phyloP scores from a whole-genome alignment of 768 basidiomycete species.

The Lactarius akahatsu region DNA sequence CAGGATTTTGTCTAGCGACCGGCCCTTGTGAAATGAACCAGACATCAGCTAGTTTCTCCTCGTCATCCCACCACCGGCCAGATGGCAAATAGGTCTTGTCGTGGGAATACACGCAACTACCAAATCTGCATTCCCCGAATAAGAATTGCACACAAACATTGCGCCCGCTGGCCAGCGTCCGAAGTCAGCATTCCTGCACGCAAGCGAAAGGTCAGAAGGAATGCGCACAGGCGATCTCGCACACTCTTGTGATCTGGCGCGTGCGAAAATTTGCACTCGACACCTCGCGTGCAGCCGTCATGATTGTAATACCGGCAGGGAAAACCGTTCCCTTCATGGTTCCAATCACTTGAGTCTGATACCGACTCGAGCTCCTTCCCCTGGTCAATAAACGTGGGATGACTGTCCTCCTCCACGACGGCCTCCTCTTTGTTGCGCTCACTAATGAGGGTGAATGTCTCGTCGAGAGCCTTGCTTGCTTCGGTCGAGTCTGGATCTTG shows the following conservation, averaged over 20 bases:
- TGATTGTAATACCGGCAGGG: constrained; percentile 61
- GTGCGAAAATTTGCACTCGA: constrained; percentile 49
- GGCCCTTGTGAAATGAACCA: neutral
- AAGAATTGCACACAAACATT: constrained; percentile 50
- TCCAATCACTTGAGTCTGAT: constrained; percentile 55
- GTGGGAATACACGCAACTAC: constrained; percentile 50
- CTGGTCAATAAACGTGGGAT: constrained; percentile 33
- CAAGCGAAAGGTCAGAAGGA: neutral
- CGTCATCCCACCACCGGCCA: constrained; percentile 47
- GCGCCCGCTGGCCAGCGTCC: constrained; percentile 43
- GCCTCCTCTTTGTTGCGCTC: constrained; percentile 6
- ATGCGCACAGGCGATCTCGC: constrained; percentile 51
- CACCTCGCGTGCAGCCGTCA: constrained; percentile 47
- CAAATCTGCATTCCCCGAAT: constrained; percentile 42
- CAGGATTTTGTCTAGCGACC: neutral
- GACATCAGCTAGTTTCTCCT: neutral
- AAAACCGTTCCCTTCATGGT: constrained; percentile 50
- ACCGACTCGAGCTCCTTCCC: constrained; percentile 41
- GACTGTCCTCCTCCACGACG: constrained; percentile 20
- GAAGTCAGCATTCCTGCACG: neutral
- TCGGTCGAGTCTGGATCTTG: constrained; percentile 34
- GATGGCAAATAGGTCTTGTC: constrained; percentile 44
- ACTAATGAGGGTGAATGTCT: constrained; percentile 10
- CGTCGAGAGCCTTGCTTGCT: constrained; percentile 29
- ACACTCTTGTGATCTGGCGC: constrained; percentile 56